Conservation (phyloP, 2,329 filamentous ascomycete genomes). For the Xylariaceae sp. region DNA sequence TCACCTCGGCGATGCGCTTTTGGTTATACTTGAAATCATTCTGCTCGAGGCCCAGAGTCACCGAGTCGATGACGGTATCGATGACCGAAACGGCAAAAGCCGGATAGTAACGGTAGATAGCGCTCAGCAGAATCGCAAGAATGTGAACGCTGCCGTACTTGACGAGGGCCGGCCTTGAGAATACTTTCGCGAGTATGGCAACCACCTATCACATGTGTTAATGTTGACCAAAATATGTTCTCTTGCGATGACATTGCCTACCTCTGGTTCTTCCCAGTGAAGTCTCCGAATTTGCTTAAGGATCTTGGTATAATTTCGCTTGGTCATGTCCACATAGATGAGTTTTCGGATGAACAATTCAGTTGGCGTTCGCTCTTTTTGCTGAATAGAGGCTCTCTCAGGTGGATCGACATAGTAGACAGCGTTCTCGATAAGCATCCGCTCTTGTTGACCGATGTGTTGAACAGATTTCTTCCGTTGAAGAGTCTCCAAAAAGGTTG, state of each 20-base stretch:
- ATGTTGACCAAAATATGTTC: slow-evolving; percentile 14
- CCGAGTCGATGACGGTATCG: slow-evolving; percentile 84
- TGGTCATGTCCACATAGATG: slow-evolving; percentile 89
- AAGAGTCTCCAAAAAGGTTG: slow-evolving; percentile 87
- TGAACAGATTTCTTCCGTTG: slow-evolving; percentile 95
- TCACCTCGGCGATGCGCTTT: slow-evolving; percentile 88
- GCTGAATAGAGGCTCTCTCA: slow-evolving; percentile 86
- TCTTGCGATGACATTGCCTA: slow-evolving; percentile 26
- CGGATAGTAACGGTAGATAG: slow-evolving; percentile 86
- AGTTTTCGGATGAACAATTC: slow-evolving; percentile 91
- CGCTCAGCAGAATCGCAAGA: slow-evolving; percentile 82
- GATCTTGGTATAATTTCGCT: slow-evolving; percentile 88
- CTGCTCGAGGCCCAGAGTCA: slow-evolving; percentile 82
- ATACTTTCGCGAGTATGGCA: slow-evolving; percentile 78
- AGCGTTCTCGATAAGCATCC: slow-evolving; percentile 97
- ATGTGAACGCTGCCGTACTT: slow-evolving; percentile 97
- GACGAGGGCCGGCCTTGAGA: slow-evolving; percentile 93
- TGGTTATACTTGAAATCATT: slow-evolving; percentile 99
- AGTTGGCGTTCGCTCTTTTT: slow-evolving; percentile 91
- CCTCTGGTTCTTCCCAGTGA: slow-evolving; percentile 93
- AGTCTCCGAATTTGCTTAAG: slow-evolving; percentile 91
- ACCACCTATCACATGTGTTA: slow-evolving; percentile 51
- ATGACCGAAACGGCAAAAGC: slow-evolving; percentile 88
- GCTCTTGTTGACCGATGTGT: slow-evolving; percentile 90
- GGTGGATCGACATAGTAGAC: slow-evolving; percentile 97